phyloP scores from a whole-genome alignment of 305 asterid species.

The Solanum hybrid region DNA sequence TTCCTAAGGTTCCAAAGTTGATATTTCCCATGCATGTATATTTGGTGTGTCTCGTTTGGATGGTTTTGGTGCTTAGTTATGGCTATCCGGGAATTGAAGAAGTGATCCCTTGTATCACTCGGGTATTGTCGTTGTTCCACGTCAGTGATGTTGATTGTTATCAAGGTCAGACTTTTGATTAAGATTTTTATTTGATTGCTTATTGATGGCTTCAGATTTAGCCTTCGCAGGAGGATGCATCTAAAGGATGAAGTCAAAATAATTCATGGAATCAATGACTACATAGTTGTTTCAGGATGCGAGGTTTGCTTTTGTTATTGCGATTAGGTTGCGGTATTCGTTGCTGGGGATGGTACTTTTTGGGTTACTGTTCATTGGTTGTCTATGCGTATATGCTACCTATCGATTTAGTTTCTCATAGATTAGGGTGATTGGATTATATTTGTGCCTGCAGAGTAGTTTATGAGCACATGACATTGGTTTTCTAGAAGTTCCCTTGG shows the following conservation, averaged over 20 bases:
- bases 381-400: background rate
- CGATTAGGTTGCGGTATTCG: background rate
- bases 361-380: background rate
- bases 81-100: background rate
- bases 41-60: background rate
- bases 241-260: background rate
- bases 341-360: background rate
- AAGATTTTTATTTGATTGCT: background rate
- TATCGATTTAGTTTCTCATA: background rate
- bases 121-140: background rate
- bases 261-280: background rate
- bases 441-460: background rate
- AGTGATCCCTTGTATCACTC: background rate
- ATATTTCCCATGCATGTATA: background rate
- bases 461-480: background rate
- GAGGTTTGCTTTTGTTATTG: background rate
- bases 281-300: background rate
- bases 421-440: background rate
- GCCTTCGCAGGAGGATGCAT: background rate
- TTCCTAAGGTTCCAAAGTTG: background rate
- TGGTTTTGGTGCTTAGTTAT: background rate
- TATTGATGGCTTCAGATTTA: background rate
- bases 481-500: background rate
- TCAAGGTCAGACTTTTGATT: background rate
- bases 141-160: too few relatives aligned